These are phyloP conservation scores for Lepidium aucheri DNA, from an alignment of 345 rosid genomes.

Conservation along the genomic window DNA sequence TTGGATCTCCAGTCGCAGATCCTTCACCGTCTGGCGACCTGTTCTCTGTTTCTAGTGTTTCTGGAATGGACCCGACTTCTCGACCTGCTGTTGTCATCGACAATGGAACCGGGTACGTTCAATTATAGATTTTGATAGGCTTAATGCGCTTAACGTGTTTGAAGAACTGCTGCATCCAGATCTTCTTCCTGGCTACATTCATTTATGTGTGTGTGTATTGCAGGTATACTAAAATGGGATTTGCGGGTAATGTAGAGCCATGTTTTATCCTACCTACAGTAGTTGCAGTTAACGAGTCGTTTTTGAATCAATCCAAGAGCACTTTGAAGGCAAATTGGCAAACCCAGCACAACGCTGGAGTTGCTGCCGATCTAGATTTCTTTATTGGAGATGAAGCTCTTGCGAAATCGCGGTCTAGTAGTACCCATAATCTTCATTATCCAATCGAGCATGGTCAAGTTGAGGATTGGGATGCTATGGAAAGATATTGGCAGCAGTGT, in stretches of 20 bases:
- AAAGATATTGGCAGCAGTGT: constrained; percentile 97
- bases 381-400: constrained; percentile 86
- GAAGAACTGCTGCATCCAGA: constrained; percentile 29
- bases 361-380: constrained; percentile 95
- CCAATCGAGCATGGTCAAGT: constrained; percentile 90
- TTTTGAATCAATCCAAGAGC: constrained; percentile 57
- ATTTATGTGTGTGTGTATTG: background rate
- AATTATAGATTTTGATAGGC: background rate
- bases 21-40: constrained; percentile 24
- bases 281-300: constrained; percentile 85
- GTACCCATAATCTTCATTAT: constrained; percentile 61
- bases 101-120: constrained; percentile 82
- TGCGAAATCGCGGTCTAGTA: constrained; percentile 65
- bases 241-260: constrained; percentile 96
- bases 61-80: constrained; percentile 72
- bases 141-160: constrained; percentile 23
- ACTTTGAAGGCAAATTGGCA: constrained; percentile 67
- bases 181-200: background rate
- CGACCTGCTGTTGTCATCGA: constrained; percentile 98
- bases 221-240: constrained; percentile 95
- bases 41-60: background rate
- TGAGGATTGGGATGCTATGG: constrained; percentile 97
- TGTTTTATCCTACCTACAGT: constrained; percentile 89
- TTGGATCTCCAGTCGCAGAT: constrained; percentile 53
- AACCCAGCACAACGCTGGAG: constrained; percentile 88